Evolutionary conservation across 2,329 filamentous ascomycete species (phyloP).

Genomic region (Didymella keratinophila): DNA sequence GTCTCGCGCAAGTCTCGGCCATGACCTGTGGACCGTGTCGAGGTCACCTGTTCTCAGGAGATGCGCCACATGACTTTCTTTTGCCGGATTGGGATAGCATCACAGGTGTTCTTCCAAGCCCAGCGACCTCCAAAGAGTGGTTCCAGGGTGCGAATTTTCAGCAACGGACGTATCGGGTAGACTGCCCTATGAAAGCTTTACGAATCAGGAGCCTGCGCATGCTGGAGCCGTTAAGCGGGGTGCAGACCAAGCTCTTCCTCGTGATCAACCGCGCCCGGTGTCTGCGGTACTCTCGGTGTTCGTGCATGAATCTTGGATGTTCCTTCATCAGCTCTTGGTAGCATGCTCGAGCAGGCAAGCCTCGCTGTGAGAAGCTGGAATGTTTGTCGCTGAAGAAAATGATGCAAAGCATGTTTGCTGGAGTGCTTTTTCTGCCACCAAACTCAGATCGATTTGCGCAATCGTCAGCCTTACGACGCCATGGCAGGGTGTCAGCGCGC

Average conservation of each 20-base stretch:
- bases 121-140: slow-evolving; percentile 18
- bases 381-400: not conserved
- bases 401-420: not conserved
- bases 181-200: slow-evolving; percentile 3
- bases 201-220: slow-evolving; percentile 19
- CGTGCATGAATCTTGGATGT: slow-evolving; percentile 5
- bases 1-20: slow-evolving; percentile 30
- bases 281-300: slow-evolving; percentile 3
- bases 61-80: slow-evolving; percentile 17
- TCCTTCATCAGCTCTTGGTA: not conserved
- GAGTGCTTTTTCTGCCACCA: slow-evolving; percentile 12
- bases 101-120: slow-evolving; percentile 6
- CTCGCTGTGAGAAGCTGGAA: not conserved
- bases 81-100: slow-evolving; percentile 19
- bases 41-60: slow-evolving; percentile 18
- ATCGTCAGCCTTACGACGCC: slow-evolving; percentile 28
- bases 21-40: slow-evolving; percentile 16
- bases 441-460: slow-evolving; percentile 17
- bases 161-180: slow-evolving; percentile 16
- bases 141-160: slow-evolving; percentile 22
- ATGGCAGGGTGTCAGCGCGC: slow-evolving; percentile 12
- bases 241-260: slow-evolving; percentile 16
- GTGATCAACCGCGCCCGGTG: not conserved
- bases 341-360: not conserved
- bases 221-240: slow-evolving; percentile 19